Percentiles rank a stretch among this genome's conserved stretches.
phyloP scores from a whole-genome alignment of 352 stramenopile species.

The Globisporangium paroecandrum region DNA sequence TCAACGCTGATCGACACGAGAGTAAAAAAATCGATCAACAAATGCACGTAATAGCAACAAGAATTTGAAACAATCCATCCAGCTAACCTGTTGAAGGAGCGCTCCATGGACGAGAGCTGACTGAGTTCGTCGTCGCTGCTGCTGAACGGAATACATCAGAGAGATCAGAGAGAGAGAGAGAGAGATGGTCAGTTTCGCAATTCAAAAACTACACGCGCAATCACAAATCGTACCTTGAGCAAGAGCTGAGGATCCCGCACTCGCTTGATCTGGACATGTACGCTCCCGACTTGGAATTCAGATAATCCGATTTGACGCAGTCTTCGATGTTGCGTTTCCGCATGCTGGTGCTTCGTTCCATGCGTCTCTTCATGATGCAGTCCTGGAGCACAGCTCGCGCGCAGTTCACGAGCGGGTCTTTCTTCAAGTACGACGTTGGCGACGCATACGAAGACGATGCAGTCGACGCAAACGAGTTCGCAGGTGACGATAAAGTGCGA shows the following conservation, averaged over 20 bases:
- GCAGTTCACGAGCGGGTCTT: slow-evolving; percentile 58
- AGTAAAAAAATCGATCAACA: background rate
- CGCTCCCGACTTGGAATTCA: slow-evolving; percentile 32
- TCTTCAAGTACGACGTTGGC: slow-evolving; percentile 33
- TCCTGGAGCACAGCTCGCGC: slow-evolving; percentile 66
- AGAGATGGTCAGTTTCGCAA: background rate
- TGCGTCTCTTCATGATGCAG: slow-evolving; percentile 58
- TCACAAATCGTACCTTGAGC: slow-evolving; percentile 36
- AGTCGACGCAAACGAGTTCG: slow-evolving; percentile 37
- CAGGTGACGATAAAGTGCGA: slow-evolving; percentile 16
- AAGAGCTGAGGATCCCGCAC: slow-evolving; percentile 38
- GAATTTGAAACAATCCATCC: background rate
- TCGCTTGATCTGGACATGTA: slow-evolving; percentile 40
- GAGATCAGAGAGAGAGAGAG: background rate
- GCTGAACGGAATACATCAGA: slow-evolving; percentile 17
- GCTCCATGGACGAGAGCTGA: slow-evolving; percentile 64
- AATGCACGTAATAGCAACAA: background rate
- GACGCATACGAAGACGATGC: slow-evolving; percentile 39
- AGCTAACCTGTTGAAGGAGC: slow-evolving; percentile 52
- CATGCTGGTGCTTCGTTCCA: slow-evolving; percentile 50
- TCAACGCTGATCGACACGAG: slow-evolving; percentile 23
- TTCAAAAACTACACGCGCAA: background rate
- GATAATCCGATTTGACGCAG: slow-evolving; percentile 30
- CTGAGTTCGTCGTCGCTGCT: slow-evolving; percentile 82
- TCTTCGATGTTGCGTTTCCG: slow-evolving; percentile 70